phyloP scores from a whole-genome alignment of 345 rosid genomes.

The Pistacia integerrima region DNA sequence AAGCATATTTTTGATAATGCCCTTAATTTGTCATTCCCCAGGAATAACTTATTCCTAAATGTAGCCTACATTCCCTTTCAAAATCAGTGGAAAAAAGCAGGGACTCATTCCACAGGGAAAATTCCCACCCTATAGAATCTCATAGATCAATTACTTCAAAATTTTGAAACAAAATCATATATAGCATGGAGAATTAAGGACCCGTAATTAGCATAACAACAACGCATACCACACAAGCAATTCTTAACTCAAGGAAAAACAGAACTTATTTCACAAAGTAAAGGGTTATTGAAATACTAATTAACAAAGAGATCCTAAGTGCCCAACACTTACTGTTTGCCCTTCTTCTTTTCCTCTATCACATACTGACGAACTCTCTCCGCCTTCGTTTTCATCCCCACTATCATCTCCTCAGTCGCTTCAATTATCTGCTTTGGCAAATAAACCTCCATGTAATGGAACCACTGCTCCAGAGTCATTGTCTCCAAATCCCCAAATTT shows the following conservation, averaged over 20 bases:
- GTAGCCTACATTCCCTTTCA: too few species aligned
- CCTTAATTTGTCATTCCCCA: neutral
- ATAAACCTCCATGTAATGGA: conserved; percentile 52
- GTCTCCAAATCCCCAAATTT: conserved; percentile 36
- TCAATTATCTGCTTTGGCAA: conserved; percentile 52
- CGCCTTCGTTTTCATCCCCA: conserved; percentile 54
- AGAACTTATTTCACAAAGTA: too few species aligned
- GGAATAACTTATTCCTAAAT: too few species aligned
- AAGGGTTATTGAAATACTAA: too few species aligned
- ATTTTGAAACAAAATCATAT: neutral
- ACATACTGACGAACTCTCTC: conserved; percentile 45
- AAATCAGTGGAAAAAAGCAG: too few species aligned
- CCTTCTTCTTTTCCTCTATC: conserved; percentile 50
- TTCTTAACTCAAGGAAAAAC: neutral
- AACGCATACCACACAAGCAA: too few species aligned
- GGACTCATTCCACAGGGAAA: too few species aligned
- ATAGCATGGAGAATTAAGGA: too few species aligned
- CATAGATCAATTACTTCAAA: neutral
- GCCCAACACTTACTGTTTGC: conserved; percentile 2
- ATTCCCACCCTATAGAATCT: neutral
- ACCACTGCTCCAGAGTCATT: conserved; percentile 70
- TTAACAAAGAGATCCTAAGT: neutral
- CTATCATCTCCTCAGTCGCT: conserved; percentile 63
- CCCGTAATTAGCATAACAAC: neutral
- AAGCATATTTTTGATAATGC: neutral